Conservation (phyloP, 129 eudicot species). For the Deinandra increscens region DNA sequence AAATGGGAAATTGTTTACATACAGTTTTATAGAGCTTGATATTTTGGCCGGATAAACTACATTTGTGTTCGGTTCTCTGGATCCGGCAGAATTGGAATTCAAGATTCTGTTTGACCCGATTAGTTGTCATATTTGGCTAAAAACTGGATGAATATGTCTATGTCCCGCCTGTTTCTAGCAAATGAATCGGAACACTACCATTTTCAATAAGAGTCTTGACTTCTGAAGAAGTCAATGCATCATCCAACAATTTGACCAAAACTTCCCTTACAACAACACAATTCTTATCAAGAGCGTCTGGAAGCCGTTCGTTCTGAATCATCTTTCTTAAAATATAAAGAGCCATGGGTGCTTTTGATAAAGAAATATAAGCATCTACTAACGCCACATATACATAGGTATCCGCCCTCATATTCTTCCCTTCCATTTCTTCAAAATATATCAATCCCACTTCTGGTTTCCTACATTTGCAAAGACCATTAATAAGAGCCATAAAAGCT, state of each 20-base stretch:
- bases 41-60: not conserved
- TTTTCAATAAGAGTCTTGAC: conserved; percentile 39
- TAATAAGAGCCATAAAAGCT: conserved; percentile 75
- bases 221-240: conserved; percentile 39
- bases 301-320: conserved; percentile 39
- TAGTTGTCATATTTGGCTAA: not conserved
- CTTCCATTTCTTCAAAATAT: conserved; percentile 63
- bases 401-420: conserved; percentile 59
- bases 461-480: conserved; percentile 79
- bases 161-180: conserved; percentile 20
- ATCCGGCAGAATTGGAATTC: not conserved
- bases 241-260: conserved; percentile 39
- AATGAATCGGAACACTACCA: conserved; percentile 37
- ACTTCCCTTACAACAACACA: conserved; percentile 37
- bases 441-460: conserved; percentile 49
- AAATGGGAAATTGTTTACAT: conserved; percentile 20
- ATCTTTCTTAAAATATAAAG: conserved; percentile 47
- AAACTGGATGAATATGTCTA: not conserved
- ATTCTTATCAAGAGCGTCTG: conserved; percentile 45
- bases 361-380: conserved; percentile 51
- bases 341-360: conserved; percentile 51
- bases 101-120: conserved; percentile 3
- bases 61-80: not conserved
- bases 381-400: conserved; percentile 52
- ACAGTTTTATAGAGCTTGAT: conserved; percentile 10